These are phyloP conservation scores for Wickerhamiella musiphila DNA, from an alignment of 805 yeast species.

Conservation along the genomic window DNA sequence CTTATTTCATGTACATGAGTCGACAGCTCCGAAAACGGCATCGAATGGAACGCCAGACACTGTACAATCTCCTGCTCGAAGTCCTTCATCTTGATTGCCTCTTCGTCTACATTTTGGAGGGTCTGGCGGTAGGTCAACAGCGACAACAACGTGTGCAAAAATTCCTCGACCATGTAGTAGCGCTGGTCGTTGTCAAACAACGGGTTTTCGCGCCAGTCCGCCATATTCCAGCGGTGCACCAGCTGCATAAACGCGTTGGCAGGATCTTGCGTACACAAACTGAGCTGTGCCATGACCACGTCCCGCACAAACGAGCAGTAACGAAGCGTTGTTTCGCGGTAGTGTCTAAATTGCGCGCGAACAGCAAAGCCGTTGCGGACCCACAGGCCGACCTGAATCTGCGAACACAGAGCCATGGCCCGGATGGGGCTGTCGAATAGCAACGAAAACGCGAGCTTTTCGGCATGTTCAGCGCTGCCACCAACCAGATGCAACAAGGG, in stretches of 20 bases:
- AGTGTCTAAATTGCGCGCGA: conserved; percentile 60
- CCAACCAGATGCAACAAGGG: no score
- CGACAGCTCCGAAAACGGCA: conserved; percentile 54
- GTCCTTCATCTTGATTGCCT: conserved; percentile 30
- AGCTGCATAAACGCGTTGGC: conserved; percentile 39
- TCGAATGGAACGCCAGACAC: conserved; percentile 56
- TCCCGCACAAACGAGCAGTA: conserved; percentile 75
- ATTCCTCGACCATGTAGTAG: conserved; percentile 63
- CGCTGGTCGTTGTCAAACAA: conserved; percentile 24
- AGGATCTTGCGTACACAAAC: conserved; percentile 39
- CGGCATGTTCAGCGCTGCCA: conserved; percentile 1
- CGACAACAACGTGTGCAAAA: conserved; percentile 47
- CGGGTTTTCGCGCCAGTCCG: conserved; percentile 35
- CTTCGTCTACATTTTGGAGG: conserved; percentile 32
- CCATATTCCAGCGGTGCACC: conserved; percentile 53
- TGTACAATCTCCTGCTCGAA: conserved; percentile 65
- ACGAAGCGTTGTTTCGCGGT: conserved; percentile 58
- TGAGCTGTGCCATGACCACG: conserved; percentile 47
- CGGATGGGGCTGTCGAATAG: conserved; percentile 62
- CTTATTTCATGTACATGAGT: conserved; percentile 61
- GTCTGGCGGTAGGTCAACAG: conserved; percentile 50
- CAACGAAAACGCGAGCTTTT: conserved; percentile 7
- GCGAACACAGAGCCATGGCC: conserved; percentile 60
- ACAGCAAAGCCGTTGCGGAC: conserved; percentile 82
- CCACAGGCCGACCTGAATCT: conserved; percentile 82